Conservation (phyloP, 441 rosid species). For the Eruca vesicaria region DNA sequence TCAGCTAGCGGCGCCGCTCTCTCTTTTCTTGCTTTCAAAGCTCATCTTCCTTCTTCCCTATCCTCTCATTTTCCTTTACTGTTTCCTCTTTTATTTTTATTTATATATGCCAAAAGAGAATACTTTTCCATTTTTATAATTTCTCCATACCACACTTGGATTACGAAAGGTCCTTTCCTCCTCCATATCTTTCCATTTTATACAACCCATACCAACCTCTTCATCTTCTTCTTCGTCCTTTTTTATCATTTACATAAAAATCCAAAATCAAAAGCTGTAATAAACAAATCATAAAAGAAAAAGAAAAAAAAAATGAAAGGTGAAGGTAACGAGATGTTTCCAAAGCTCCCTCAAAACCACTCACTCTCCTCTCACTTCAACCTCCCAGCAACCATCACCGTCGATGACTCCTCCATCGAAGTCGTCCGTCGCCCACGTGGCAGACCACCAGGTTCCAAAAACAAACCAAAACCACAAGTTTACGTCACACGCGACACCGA, state of each 20-base stretch:
- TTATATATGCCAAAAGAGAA: not conserved
- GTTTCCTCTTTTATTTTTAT: not conserved
- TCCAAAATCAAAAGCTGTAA: not conserved
- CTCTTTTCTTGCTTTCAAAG: constrained; percentile 33
- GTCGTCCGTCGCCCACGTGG: constrained; percentile 76
- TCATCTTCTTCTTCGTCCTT: not conserved
- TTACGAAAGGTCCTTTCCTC: not conserved
- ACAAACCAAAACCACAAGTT: constrained; percentile 72
- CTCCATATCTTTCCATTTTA: not conserved
- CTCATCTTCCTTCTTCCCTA: constrained; percentile 30
- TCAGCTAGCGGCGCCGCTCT: constrained; percentile 36
- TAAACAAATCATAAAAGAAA: constrained; percentile 1
- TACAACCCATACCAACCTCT: constrained; percentile 1
- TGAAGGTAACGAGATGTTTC: constrained; percentile 47
- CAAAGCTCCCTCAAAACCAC: constrained; percentile 41
- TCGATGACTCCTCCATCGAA: constrained; percentile 55
- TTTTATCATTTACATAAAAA: constrained; percentile 10
- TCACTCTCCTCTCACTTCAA: constrained; percentile 53
- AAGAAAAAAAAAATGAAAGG: constrained; percentile 52
- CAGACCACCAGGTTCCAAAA: constrained; percentile 85
- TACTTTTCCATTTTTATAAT: constrained; percentile 9
- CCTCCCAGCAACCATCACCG: constrained; percentile 35
- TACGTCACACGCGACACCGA: constrained; percentile 62
- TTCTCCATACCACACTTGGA: not conserved
- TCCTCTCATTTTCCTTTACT: constrained; percentile 24